Conservation (phyloP, 192 early-diverging fungal genomes). For the Backusella morwellensis region DNA sequence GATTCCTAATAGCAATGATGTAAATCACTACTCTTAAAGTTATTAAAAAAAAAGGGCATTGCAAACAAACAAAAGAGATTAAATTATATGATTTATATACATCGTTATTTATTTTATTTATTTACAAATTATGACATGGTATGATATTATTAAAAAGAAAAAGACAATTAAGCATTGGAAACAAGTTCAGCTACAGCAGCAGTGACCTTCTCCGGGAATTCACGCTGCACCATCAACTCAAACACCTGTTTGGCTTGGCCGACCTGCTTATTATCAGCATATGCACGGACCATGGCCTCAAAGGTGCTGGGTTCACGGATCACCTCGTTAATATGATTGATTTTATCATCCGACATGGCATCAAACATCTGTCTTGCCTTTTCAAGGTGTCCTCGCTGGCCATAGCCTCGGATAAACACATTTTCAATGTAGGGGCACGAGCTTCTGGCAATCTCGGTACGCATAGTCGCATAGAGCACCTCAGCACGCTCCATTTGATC, state of each 20-base stretch:
- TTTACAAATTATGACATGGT: neutral
- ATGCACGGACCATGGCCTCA: constrained; percentile 56
- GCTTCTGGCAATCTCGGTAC: constrained; percentile 29
- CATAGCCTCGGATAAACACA: constrained; percentile 55
- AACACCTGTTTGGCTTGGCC: constrained; percentile 36
- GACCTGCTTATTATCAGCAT: constrained; percentile 41
- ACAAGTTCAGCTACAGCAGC: constrained; percentile 37
- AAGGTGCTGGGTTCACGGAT: constrained; percentile 57
- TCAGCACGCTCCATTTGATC: constrained; percentile 39
- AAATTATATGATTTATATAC: neutral
- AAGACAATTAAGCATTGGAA: neutral
- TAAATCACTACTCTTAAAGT: neutral
- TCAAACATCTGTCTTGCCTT: constrained; percentile 46
- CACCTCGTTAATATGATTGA: constrained; percentile 21
- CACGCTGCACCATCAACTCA: constrained; percentile 30
- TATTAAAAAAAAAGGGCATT: neutral
- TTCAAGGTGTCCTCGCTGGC: constrained; percentile 29
- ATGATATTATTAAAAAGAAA: too few species aligned
- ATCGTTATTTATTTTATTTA: neutral
- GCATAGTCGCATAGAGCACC: constrained; percentile 38
- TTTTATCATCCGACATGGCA: constrained; percentile 44
- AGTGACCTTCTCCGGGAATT: constrained; percentile 42
- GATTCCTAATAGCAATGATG: neutral
- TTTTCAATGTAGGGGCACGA: constrained; percentile 58
- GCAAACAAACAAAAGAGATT: neutral